Percentiles rank a stretch among this genome's conserved stretches.
Conservation (phyloP, 768 basidiomycete species). For the Boletus patriciae region DNA sequence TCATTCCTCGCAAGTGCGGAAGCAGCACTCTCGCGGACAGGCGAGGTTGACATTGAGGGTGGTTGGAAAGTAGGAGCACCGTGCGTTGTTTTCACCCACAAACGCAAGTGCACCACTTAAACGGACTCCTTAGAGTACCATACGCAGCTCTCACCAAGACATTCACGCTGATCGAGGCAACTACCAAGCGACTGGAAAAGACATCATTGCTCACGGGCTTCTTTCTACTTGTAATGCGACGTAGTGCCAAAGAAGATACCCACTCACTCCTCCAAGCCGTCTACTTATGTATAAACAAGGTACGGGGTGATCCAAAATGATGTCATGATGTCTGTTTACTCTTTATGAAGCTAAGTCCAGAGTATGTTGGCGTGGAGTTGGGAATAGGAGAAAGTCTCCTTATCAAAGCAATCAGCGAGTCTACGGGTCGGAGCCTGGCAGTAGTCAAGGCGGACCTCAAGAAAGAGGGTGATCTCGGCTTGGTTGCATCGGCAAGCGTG, state of each 20-base stretch:
- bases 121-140: conserved; percentile 62
- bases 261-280: conserved; percentile 83
- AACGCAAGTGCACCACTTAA: not conserved
- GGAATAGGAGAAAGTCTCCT: conserved; percentile 95
- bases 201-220: conserved; percentile 85
- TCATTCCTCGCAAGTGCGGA: conserved; percentile 52
- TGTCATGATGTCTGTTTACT: not conserved
- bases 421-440: conserved; percentile 82
- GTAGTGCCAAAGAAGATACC: conserved; percentile 72
- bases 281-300: conserved; percentile 96
- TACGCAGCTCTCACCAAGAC: conserved; percentile 90
- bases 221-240: conserved; percentile 83
- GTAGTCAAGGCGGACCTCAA: conserved; percentile 90
- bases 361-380: conserved; percentile 92
- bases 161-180: conserved; percentile 87
- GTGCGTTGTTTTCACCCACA: conserved; percentile 47
- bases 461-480: conserved; percentile 92
- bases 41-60: conserved; percentile 73
- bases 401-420: conserved; percentile 93
- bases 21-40: conserved; percentile 55
- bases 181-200: conserved; percentile 95
- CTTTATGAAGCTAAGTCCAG: conserved; percentile 74
- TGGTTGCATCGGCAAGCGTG: conserved; percentile 85
- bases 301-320: conserved; percentile 37
- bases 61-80: conserved; percentile 85